Conservation (phyloP, 2,329 filamentous ascomycete genomes). For the Aplosporella prunicola region DNA sequence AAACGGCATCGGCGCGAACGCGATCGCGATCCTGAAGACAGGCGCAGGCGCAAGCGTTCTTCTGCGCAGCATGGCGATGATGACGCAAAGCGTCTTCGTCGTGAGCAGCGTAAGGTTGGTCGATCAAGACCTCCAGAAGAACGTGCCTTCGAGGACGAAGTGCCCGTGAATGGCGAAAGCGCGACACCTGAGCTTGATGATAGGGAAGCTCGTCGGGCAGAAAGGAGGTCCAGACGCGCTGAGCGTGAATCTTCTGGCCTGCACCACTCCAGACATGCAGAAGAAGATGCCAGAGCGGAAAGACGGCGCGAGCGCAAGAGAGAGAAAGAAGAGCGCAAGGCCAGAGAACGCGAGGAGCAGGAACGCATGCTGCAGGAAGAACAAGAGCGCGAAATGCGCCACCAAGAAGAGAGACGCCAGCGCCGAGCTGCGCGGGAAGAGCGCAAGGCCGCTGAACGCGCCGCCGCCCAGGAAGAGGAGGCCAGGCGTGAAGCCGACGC, state of each 20-base stretch:
- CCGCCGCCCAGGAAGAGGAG: slow-evolving; percentile 15
- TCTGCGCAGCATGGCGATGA: slow-evolving; percentile 24
- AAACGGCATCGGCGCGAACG: slow-evolving; percentile 24
- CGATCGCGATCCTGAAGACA: slow-evolving; percentile 29
- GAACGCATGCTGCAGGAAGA: slow-evolving; percentile 2
- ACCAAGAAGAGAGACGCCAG: slow-evolving; percentile 31
- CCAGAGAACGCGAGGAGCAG: slow-evolving; percentile 1
- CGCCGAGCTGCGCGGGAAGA: slow-evolving; percentile 24
- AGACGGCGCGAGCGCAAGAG: slow-evolving; percentile 4
- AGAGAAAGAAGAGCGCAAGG: slow-evolving; percentile 5
- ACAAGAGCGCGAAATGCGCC: slow-evolving; percentile 27
- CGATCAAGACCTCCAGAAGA: slow-evolving; percentile 2
- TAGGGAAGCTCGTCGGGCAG: slow-evolving; percentile 24
- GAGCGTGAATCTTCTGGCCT: slow-evolving; percentile 16
- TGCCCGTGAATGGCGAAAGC: background rate
- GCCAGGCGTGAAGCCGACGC: slow-evolving; percentile 12
- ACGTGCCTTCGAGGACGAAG: background rate
- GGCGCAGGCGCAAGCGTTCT: slow-evolving; percentile 28
- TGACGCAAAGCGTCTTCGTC: slow-evolving; percentile 15
- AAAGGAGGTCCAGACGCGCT: slow-evolving; percentile 23
- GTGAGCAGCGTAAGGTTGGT: slow-evolving; percentile 6
- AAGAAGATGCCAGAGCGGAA: slow-evolving; percentile 3
- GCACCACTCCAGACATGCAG: slow-evolving; percentile 6
- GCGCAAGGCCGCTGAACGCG: slow-evolving; percentile 15
- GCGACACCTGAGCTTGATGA: slow-evolving; percentile 21